Conservation (phyloP, 2,329 filamentous ascomycete species). For the Aspergillus unguis region DNA sequence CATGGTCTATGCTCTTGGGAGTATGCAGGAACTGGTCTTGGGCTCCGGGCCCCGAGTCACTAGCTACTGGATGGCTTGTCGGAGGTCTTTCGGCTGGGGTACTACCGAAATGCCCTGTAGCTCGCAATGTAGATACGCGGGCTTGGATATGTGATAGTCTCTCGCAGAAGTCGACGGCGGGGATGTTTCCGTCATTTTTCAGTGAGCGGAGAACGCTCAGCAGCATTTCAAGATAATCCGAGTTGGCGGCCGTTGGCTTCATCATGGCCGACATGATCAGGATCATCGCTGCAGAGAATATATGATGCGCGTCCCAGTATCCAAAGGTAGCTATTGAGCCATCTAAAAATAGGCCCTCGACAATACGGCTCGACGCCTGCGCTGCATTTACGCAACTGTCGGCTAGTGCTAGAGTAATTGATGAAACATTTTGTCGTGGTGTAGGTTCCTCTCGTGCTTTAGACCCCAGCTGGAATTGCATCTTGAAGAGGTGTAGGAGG, state of each 20-base stretch:
- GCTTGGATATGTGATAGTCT: slow-evolving; percentile 9
- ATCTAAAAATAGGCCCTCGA: slow-evolving; percentile 7
- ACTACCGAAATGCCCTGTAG: neutral
- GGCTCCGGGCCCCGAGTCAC: neutral
- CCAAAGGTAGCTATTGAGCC: slow-evolving; percentile 10
- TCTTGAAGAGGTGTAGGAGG: slow-evolving; percentile 12
- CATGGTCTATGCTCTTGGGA: neutral
- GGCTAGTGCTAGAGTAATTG: slow-evolving; percentile 8
- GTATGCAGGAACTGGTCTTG: slow-evolving; percentile 4
- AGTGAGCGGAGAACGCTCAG: slow-evolving; percentile 9
- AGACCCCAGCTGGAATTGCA: slow-evolving; percentile 8
- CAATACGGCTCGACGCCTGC: slow-evolving; percentile 8
- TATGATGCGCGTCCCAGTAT: slow-evolving; percentile 12
- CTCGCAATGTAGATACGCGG: slow-evolving; percentile 8
- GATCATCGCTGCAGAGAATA: slow-evolving; percentile 12
- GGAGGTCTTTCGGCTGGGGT: neutral
- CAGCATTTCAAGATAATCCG: slow-evolving; percentile 6
- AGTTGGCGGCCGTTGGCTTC: slow-evolving; percentile 7
- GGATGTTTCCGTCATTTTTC: slow-evolving; percentile 11
- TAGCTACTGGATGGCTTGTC: neutral
- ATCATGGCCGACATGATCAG: slow-evolving; percentile 13
- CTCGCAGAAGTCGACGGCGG: slow-evolving; percentile 12
- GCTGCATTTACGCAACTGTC: slow-evolving; percentile 12
- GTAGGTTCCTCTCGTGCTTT: neutral
- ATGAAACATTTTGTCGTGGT: slow-evolving; percentile 4